Evolutionary conservation across 495 filamentous ascomycete species (phyloP).

Genomic region (Annulohypoxylon moriforme): DNA sequence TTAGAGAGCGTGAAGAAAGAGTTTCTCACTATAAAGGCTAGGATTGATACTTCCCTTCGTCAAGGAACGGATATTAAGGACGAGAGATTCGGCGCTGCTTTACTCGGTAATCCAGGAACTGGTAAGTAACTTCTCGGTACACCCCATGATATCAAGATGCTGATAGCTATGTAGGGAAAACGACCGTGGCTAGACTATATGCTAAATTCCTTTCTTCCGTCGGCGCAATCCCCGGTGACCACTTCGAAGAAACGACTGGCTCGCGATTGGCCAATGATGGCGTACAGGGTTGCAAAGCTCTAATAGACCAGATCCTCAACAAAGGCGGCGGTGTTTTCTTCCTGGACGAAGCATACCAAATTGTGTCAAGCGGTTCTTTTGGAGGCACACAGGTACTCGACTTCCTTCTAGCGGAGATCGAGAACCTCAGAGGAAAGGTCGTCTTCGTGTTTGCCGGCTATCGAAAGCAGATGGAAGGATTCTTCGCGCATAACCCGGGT

Average conservation of each 20-base stretch:
- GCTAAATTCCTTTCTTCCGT: slow-evolving; percentile 73
- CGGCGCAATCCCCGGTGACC: slow-evolving; percentile 64
- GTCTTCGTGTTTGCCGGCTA: slow-evolving; percentile 85
- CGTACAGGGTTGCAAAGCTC: slow-evolving; percentile 65
- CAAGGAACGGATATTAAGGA: slow-evolving; percentile 67
- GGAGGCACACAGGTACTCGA: slow-evolving; percentile 74
- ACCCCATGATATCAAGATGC: neutral
- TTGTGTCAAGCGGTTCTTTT: slow-evolving; percentile 64
- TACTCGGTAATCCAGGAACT: slow-evolving; percentile 85
- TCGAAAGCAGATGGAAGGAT: slow-evolving; percentile 79
- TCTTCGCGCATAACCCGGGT: slow-evolving; percentile 83
- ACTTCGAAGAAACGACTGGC: slow-evolving; percentile 75
- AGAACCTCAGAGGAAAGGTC: slow-evolving; percentile 78
- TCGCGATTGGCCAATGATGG: slow-evolving; percentile 73
- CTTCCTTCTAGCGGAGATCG: slow-evolving; percentile 78
- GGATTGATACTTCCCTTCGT: slow-evolving; percentile 68
- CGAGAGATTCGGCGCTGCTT: slow-evolving; percentile 70
- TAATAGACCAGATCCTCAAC: slow-evolving; percentile 66
- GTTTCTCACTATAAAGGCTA: slow-evolving; percentile 73
- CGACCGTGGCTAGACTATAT: slow-evolving; percentile 82
- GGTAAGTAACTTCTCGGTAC: slow-evolving; percentile 55
- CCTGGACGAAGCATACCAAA: slow-evolving; percentile 83
- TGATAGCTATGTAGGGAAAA: slow-evolving; percentile 70
- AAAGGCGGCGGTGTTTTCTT: slow-evolving; percentile 77
- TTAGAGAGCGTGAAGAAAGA: slow-evolving; percentile 75